phyloP scores from a whole-genome alignment of 306 rosid genomes.

The Malus asiatica region DNA sequence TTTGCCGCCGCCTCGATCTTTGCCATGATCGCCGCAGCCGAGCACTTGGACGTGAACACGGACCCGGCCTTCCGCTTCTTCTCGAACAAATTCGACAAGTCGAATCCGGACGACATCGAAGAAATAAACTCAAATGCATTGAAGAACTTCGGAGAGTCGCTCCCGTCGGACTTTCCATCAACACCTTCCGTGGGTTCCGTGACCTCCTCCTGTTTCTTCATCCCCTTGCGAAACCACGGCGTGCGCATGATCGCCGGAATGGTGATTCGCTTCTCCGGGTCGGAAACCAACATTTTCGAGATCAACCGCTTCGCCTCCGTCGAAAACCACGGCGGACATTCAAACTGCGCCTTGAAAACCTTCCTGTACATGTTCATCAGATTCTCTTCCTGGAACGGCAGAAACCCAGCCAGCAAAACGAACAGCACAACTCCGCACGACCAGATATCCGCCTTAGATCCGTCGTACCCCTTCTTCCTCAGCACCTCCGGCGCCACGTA shows the following conservation, averaged over 20 bases:
- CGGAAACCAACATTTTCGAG: constrained; percentile 48
- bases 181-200: background rate
- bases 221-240: constrained; percentile 52
- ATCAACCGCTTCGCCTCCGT: constrained; percentile 48
- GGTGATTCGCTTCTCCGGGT: constrained; percentile 43
- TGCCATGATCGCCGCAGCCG: constrained; percentile 43
- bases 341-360: constrained; percentile 53
- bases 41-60: constrained; percentile 55
- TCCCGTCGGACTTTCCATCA: constrained; percentile 1
- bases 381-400: constrained; percentile 68
- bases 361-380: constrained; percentile 56
- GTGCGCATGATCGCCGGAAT: constrained; percentile 54
- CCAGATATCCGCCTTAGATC: constrained; percentile 63
- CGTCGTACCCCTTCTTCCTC: constrained; percentile 62
- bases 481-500: constrained; percentile 74
- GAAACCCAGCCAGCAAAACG: constrained; percentile 64
- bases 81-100: constrained; percentile 67
- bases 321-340: constrained; percentile 66
- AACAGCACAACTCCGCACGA: constrained; percentile 69
- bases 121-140: constrained; percentile 75
- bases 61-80: constrained; percentile 37
- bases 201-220: constrained; percentile 18
- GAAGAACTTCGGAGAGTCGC: constrained; percentile 48
- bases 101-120: constrained; percentile 74
- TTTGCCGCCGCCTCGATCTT: constrained; percentile 53